These are phyloP conservation scores for Wickerhamomyces strasburgensis DNA, from an alignment of 805 yeast genomes.

Conservation along the genomic window DNA sequence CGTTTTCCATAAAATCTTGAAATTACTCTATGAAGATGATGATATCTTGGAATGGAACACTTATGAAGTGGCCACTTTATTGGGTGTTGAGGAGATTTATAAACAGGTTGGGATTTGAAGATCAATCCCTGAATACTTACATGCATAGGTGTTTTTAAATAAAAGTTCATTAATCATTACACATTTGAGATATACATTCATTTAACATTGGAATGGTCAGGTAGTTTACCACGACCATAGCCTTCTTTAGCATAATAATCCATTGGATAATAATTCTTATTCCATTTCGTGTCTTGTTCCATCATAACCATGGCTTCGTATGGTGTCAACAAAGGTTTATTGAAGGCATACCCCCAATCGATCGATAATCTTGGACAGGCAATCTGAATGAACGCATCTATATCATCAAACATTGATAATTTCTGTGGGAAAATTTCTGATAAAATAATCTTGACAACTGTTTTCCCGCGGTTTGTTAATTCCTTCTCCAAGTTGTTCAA, in stretches of 20 bases:
- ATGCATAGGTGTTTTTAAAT: too few species aligned
- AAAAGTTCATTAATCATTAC: neutral
- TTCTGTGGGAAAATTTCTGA: constrained; percentile 94
- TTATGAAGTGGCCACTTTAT: constrained; percentile 56
- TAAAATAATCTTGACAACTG: constrained; percentile 74
- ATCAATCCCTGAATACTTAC: neutral
- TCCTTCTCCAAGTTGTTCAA: constrained; percentile 57
- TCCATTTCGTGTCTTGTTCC: constrained; percentile 65
- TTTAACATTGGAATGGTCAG: constrained; percentile 33
- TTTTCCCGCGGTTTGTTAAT: constrained; percentile 50
- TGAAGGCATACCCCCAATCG: constrained; percentile 98
- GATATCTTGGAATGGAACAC: constrained; percentile 47
- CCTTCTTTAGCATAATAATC: constrained; percentile 90
- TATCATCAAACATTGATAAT: constrained; percentile 83
- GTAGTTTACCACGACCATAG: constrained; percentile 81
- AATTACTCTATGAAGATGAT: constrained; percentile 31
- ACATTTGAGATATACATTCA: neutral
- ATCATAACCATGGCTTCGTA: constrained; percentile 93
- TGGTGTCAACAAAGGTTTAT: constrained; percentile 87
- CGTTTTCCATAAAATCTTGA: constrained; percentile 32
- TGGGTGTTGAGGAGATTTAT: constrained; percentile 54
- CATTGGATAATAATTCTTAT: constrained; percentile 78
- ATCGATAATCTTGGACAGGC: constrained; percentile 96
- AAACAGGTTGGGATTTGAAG: constrained; percentile 3
- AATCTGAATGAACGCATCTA: constrained; percentile 94